These are phyloP conservation scores for Ganoderma multipileum DNA, from an alignment of 1,284 basidiomycete genomes.

Conservation along the genomic window DNA sequence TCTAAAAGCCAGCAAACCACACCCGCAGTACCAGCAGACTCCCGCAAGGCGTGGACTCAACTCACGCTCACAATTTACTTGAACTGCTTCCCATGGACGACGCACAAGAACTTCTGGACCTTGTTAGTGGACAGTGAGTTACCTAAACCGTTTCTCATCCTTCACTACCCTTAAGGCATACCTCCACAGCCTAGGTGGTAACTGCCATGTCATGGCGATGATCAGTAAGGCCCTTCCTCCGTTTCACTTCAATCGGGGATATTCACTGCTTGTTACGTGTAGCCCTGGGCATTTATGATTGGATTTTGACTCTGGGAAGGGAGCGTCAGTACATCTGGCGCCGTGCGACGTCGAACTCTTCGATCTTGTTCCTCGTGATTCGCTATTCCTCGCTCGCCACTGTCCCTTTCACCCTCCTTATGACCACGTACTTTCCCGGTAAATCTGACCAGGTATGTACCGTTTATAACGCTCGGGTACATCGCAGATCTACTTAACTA, in stretches of 20 bases:
- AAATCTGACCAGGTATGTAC: neutral
- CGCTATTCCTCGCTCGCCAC: neutral
- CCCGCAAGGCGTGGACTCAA: neutral
- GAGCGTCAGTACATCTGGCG: neutral
- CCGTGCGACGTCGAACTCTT: neutral
- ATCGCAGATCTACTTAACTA: neutral
- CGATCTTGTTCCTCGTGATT: neutral
- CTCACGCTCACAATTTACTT: neutral
- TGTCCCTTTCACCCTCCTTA: neutral
- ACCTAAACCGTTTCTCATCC: neutral
- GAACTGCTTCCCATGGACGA: neutral
- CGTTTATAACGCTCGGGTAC: neutral
- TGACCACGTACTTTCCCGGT: neutral
- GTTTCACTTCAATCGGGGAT: neutral
- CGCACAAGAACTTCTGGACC: neutral
- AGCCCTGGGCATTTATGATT: neutral
- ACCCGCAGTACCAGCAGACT: neutral
- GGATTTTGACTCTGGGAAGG: neutral
- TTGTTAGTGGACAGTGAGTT: neutral
- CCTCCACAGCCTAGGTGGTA: neutral
- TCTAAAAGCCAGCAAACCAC: neutral
- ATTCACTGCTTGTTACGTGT: neutral
- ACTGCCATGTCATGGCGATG: neutral
- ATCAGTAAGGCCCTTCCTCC: neutral
- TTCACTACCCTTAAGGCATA: neutral